Evolutionary conservation across 371 early-diverging fungal genomes (phyloP), one percentile per base, ranked within the genome.

Genomic region (Lichtheimia ornata): DNA sequence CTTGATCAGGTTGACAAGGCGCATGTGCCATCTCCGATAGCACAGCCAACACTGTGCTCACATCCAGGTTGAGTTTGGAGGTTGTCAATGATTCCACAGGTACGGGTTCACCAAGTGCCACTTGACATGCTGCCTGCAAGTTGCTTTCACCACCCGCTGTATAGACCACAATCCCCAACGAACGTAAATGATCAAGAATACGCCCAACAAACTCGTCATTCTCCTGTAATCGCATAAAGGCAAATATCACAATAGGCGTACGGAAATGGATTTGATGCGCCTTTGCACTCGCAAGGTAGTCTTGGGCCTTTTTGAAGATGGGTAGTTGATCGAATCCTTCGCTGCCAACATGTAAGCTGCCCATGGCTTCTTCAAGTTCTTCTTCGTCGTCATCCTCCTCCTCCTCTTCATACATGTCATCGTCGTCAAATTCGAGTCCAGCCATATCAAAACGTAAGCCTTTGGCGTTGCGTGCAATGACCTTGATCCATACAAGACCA

Each of bases 401-500:
- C 2, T 61, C 65, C 0, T 69, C 68, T 3, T 66, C 67, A 24
- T 35, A 35, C 13, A 40, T 55, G 15, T 69, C 71, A 28, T 59
- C 55, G 12, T 61, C 71, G 2, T 64, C 63, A 47, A 63, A 56
- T 52, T 83, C 83, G 9, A 79, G 56, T 3, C 81, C 83, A 30
- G 75, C 74, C 44, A 82, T 60, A 53, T 82, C 84, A 53, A 75
- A 75, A 42, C 82, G 69, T 47, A 82, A 68, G 2, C 72, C 79
- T 58, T 82, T 82, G 17, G 77, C 72, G 53, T 78, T 79, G 2
- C 76, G 69, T 1, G 84, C 82, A 71, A 79, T 77, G 20, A 84
- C 81, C 52, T 83, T 83, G 40, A 84, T 67, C 86, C 86, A 86
- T 6, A 77, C 70, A 35, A 75, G 52, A 0, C 83, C 86, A 22